Evolutionary conservation across 2,329 filamentous ascomycete species (phyloP).

Genomic region (Penicillium sp.): DNA sequence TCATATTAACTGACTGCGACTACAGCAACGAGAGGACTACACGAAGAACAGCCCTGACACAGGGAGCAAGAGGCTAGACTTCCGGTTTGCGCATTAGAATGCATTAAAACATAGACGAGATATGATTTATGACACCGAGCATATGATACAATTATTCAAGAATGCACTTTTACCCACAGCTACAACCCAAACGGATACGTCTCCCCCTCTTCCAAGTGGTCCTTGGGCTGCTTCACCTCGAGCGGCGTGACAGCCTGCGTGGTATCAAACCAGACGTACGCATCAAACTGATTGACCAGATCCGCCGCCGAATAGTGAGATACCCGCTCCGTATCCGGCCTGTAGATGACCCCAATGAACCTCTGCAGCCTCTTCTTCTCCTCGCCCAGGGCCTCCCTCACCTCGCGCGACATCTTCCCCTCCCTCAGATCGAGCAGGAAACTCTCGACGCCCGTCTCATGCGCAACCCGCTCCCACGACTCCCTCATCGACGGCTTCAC

Average conservation of each 20-base stretch:
- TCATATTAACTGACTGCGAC: not conserved
- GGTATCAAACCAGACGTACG: slow-evolving; percentile 56
- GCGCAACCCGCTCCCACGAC: slow-evolving; percentile 57
- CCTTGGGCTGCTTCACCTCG: slow-evolving; percentile 52
- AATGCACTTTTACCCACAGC: not conserved
- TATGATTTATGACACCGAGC: not conserved
- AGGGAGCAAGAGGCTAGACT: slow-evolving; percentile 43
- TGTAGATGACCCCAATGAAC: slow-evolving; percentile 60
- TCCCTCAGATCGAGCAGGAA: slow-evolving; percentile 55
- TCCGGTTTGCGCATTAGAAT: slow-evolving; percentile 38
- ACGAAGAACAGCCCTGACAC: slow-evolving; percentile 36
- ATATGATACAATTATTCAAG: not conserved
- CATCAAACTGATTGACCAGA: slow-evolving; percentile 56
- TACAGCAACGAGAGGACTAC: slow-evolving; percentile 34
- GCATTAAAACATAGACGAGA: not conserved
- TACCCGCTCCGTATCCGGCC: slow-evolving; percentile 53
- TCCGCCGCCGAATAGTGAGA: slow-evolving; percentile 56
- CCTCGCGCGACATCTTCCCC: slow-evolving; percentile 37
- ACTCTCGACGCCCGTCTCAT: slow-evolving; percentile 50
- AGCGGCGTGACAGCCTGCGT: slow-evolving; percentile 52
- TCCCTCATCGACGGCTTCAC: slow-evolving; percentile 52
- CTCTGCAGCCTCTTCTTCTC: slow-evolving; percentile 50
- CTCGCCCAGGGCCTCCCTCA: slow-evolving; percentile 43
- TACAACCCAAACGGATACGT: slow-evolving; percentile 60
- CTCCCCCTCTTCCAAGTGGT: slow-evolving; percentile 49